Percentiles rank a stretch among this genome's conserved stretches.
Evolutionary conservation across 2,329 filamentous ascomycete genomes (phyloP).

Genomic region (Sclerotinia spermophila): DNA sequence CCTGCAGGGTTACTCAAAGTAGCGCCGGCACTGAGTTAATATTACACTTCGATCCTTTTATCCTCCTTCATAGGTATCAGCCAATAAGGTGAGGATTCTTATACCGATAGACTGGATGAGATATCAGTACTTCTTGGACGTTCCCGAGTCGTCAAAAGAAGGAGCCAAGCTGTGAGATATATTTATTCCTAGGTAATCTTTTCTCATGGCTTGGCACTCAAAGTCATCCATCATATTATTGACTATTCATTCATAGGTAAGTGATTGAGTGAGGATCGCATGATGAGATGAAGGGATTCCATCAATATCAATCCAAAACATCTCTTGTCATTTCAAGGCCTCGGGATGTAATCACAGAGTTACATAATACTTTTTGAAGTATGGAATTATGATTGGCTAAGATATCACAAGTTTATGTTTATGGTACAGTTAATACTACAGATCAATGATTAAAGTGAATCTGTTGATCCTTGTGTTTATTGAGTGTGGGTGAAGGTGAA

Average conservation of each 20-base stretch:
- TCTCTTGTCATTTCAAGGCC: not conserved
- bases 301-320: not conserved
- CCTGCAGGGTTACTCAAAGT: not conserved
- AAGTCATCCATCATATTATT: not conserved
- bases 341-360: not conserved
- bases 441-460: not conserved
- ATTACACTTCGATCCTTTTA: not conserved
- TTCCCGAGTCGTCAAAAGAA: not conserved
- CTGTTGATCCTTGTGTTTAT: not conserved
- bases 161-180: not conserved
- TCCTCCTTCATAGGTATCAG: not conserved
- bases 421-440: no score
- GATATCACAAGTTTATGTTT: not conserved
- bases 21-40: not conserved
- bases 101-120: not conserved
- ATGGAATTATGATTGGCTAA: not conserved
- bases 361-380: not conserved
- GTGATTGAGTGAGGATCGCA: not conserved
- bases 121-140: not conserved
- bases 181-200: not conserved
- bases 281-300: not conserved
- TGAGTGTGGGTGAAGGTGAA: not conserved
- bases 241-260: no score
- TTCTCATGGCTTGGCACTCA: not conserved
- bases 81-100: not conserved